Evolutionary conservation across 306 rosid genomes (phyloP).

Genomic region (Lathyrus sativus): DNA sequence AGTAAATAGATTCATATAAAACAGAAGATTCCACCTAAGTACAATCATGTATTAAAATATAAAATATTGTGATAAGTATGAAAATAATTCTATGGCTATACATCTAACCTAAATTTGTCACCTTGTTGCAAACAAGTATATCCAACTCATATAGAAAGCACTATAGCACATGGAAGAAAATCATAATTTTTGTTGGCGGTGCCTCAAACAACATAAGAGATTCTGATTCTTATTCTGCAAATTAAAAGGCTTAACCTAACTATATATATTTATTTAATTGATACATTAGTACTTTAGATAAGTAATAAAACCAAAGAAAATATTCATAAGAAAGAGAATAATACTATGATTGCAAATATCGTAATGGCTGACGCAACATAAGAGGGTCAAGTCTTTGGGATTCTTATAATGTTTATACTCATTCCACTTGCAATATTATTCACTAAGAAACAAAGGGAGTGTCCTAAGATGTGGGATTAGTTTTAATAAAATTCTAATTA

Average conservation of each 20-base stretch:
- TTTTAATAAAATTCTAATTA: too few relatives aligned
- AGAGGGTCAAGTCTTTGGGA: constrained; percentile 33
- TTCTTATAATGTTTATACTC: constrained; percentile 17
- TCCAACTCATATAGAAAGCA: constrained; percentile 45
- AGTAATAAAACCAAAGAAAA: constrained; percentile 12
- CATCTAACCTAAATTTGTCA: constrained; percentile 31
- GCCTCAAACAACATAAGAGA: constrained; percentile 40
- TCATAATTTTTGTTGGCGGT: constrained; percentile 33
- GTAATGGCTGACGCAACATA: constrained; percentile 35
- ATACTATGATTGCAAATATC: constrained; percentile 30
- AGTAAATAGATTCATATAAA: too few relatives aligned
- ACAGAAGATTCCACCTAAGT: constrained; percentile 25
- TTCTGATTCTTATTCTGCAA: constrained; percentile 53
- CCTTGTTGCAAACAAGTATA: constrained; percentile 29
- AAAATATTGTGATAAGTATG: constrained; percentile 33
- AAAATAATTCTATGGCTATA: constrained; percentile 7
- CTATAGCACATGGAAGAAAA: constrained; percentile 46
- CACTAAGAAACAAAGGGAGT: constrained; percentile 32
- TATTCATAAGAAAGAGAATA: constrained; percentile 34
- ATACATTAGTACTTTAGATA: constrained; percentile 20
- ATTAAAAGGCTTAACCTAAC: constrained; percentile 28
- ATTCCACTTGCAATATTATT: constrained; percentile 35
- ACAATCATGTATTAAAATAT: constrained; percentile 36
- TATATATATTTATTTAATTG: constrained; percentile 8
- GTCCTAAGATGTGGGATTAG: constrained; percentile 45